Conservation (phyloP, 2,329 filamentous ascomycete species). For the Thelonectria blattea region DNA sequence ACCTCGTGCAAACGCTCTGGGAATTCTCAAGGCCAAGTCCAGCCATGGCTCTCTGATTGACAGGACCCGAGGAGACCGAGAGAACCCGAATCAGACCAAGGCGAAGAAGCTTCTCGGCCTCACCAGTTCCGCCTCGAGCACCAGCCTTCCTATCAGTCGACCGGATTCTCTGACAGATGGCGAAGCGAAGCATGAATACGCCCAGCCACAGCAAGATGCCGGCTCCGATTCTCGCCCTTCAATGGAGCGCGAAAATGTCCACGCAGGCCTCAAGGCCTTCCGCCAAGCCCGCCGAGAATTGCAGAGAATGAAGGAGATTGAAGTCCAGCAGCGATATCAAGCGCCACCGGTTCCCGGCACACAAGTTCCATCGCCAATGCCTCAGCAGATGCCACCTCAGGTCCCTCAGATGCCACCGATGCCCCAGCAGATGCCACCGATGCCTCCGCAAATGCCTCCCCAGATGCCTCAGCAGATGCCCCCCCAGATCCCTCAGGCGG, state of each 20-base stretch:
- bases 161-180: constrained; percentile 40
- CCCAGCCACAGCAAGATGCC: constrained; percentile 26
- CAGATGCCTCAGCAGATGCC: constrained; percentile 11
- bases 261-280: constrained; percentile 62
- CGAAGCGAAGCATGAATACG: constrained; percentile 3
- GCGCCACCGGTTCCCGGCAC: constrained; percentile 21
- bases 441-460: constrained; percentile 7
- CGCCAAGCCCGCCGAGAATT: constrained; percentile 63
- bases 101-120: constrained; percentile 68
- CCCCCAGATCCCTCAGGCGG: constrained; percentile 3
- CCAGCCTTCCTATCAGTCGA: constrained; percentile 47
- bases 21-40: constrained; percentile 69
- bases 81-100: constrained; percentile 54
- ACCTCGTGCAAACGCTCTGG: constrained; percentile 62
- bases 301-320: constrained; percentile 61
- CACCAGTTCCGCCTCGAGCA: constrained; percentile 52
- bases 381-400: not conserved
- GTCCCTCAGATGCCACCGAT: too few relatives aligned
- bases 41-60: constrained; percentile 70
- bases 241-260: constrained; percentile 48
- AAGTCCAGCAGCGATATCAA: constrained; percentile 53
- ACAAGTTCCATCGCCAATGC: constrained; percentile 13
- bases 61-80: constrained; percentile 49
- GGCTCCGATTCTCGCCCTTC: constrained; percentile 34
- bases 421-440: not conserved